Evolutionary conservation across 2,329 filamentous ascomycete genomes (phyloP).

Genomic region (Ophiosphaerella narmari): DNA sequence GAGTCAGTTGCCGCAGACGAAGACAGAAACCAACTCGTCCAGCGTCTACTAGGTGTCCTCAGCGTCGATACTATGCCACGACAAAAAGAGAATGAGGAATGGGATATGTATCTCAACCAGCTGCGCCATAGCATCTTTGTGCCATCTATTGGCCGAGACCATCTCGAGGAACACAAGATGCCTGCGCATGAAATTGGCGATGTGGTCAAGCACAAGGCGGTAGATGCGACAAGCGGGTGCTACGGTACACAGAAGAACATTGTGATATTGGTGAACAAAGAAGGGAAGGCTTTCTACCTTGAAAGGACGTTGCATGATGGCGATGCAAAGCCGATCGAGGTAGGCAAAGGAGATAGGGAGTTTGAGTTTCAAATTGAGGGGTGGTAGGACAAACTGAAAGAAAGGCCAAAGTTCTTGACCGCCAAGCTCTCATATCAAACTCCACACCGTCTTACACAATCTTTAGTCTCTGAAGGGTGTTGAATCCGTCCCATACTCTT

Average conservation of each 20-base stretch:
- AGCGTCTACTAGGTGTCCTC: conserved; percentile 58
- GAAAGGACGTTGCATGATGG: conserved; percentile 65
- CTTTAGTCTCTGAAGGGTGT: no score
- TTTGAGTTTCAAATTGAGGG: conserved; percentile 57
- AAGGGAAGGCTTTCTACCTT: conserved; percentile 64
- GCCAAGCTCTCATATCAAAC: not conserved
- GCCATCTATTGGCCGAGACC: conserved; percentile 58
- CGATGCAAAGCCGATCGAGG: conserved; percentile 53
- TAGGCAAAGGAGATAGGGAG: conserved; percentile 53
- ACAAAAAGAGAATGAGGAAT: conserved; percentile 53
- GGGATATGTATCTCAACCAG: conserved; percentile 61
- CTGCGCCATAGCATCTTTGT: conserved; percentile 66
- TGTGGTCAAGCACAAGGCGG: conserved; percentile 45
- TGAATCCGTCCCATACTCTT: not conserved
- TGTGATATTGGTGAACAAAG: conserved; percentile 60
- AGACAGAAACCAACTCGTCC: conserved; percentile 55
- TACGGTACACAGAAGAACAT: conserved; percentile 71
- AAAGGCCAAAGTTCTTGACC: not conserved
- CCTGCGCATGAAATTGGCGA: conserved; percentile 46
- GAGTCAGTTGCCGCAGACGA: conserved; percentile 50
- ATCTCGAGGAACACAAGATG: conserved; percentile 46
- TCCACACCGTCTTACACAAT: not conserved
- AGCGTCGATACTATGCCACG: conserved; percentile 60
- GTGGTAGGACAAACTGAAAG: conserved; percentile 26
- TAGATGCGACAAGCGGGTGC: conserved; percentile 51